Percentiles rank a stretch among this genome's conserved stretches.
These are phyloP conservation scores for Aspergillus pseudoglaucus DNA, from an alignment of 2,329 filamentous ascomycete species.

Conservation along the genomic window DNA sequence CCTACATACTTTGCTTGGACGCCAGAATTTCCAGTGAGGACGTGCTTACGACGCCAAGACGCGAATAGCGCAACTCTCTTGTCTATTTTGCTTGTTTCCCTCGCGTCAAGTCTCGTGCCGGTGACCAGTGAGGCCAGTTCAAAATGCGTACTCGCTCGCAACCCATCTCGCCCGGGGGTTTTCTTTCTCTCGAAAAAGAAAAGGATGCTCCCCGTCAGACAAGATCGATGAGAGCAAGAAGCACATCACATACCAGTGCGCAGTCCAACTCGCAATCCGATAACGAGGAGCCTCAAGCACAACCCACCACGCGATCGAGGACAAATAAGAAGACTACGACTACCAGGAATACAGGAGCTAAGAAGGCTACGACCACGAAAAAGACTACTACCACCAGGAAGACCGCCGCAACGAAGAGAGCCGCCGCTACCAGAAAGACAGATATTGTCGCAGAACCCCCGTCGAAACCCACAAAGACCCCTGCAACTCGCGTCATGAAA, in stretches of 20 bases:
- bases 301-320: conserved; percentile 10
- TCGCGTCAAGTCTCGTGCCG: neutral
- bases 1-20: neutral
- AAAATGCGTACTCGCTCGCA: conserved; percentile 36
- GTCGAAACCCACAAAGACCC: neutral
- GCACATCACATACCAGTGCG: conserved; percentile 6
- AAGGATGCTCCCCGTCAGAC: conserved; percentile 11
- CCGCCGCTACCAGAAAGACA: neutral
- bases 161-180: conserved; percentile 27
- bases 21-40: neutral
- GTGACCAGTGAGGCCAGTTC: conserved; percentile 2
- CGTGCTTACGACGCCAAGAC: neutral
- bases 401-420: conserved; percentile 5
- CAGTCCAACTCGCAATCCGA: neutral
- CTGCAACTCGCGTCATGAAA: neutral
- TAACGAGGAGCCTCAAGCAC: conserved; percentile 3
- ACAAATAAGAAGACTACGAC: conserved; percentile 9
- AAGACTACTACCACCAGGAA: conserved; percentile 5
- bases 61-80: neutral
- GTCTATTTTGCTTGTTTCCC: neutral
- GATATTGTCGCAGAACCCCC: neutral
- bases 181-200: conserved; percentile 24
- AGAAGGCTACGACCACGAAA: neutral
- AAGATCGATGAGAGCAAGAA: conserved; percentile 16
- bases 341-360: neutral